Percentiles rank a stretch among this genome's conserved stretches.
Evolutionary conservation across 495 filamentous ascomycete genomes (phyloP).

Genomic region (Cetradonia linearis): DNA sequence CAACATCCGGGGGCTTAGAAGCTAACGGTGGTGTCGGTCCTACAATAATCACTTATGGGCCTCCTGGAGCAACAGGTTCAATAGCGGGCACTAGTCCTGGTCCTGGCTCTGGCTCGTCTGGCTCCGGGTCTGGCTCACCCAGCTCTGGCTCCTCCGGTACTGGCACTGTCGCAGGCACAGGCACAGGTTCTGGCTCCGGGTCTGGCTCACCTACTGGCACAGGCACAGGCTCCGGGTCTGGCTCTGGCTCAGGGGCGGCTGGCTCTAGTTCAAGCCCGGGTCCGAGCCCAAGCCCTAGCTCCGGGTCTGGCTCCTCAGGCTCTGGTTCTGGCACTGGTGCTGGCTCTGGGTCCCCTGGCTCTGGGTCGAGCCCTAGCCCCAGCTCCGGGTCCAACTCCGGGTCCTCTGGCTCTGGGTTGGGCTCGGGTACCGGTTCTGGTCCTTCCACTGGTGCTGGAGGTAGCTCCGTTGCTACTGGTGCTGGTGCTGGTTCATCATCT

Average conservation of each 20-base stretch:
- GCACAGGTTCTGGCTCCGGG: background rate
- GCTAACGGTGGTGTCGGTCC: background rate
- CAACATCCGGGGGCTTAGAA: background rate
- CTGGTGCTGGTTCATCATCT: background rate
- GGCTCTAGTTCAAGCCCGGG: too few species aligned
- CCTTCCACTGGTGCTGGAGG: background rate
- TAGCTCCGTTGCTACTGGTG: too few species aligned
- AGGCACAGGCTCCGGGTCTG: background rate
- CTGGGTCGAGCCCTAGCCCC: too few species aligned
- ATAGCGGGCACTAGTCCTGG: too few species aligned
- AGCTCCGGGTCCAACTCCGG: too few species aligned
- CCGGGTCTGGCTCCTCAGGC: too few species aligned
- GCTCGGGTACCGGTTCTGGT: too few species aligned
- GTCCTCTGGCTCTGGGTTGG: too few species aligned
- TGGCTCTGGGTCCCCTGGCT: too few species aligned
- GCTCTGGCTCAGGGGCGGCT: background rate
- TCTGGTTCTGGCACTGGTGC: too few species aligned
- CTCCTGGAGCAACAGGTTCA: background rate
- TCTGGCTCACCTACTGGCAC: background rate
- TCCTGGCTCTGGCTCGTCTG: background rate
- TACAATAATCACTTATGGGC: background rate
- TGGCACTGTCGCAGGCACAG: too few species aligned
- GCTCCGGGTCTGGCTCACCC: background rate
- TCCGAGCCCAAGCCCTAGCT: too few species aligned
- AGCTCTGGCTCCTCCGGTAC: background rate